Conservation (phyloP, 371 early-diverging fungal species). For the Phascolomyces articulosus region DNA sequence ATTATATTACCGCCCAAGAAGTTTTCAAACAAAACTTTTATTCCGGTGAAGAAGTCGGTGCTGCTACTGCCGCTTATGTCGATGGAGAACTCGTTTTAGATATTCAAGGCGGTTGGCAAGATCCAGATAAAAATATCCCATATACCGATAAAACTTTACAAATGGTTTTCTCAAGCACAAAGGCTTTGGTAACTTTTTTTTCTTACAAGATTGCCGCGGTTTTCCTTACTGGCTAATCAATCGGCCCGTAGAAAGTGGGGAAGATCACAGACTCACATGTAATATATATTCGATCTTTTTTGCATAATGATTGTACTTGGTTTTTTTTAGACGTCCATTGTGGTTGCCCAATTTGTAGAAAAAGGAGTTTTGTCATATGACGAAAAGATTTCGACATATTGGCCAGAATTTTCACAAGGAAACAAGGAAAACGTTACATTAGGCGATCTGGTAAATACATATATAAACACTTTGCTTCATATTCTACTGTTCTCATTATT, state of each 20-base stretch:
- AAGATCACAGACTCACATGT: too few species aligned
- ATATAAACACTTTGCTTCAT: too few species aligned
- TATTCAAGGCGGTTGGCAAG: conserved; percentile 69
- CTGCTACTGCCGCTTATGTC: conserved; percentile 53
- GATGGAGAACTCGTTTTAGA: conserved; percentile 64
- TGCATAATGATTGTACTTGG: too few species aligned
- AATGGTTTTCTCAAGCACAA: conserved; percentile 70
- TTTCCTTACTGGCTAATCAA: too few species aligned
- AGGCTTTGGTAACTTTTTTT: conserved; percentile 48
- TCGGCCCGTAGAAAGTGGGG: too few species aligned
- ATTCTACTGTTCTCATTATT: too few species aligned
- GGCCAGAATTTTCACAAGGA: conserved; percentile 81
- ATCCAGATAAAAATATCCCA: conserved; percentile 29
- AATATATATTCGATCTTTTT: too few species aligned
- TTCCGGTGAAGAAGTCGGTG: conserved; percentile 52
- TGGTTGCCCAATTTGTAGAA: conserved; percentile 65
- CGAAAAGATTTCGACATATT: conserved; percentile 58
- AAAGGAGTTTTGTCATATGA: conserved; percentile 58
- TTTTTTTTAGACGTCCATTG: conserved; percentile 43
- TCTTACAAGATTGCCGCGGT: too few species aligned
- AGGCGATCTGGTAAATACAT: conserved; percentile 40
- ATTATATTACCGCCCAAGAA: conserved; percentile 28
- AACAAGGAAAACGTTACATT: conserved; percentile 75
- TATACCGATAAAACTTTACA: conserved; percentile 63
- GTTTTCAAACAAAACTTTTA: conserved; percentile 36